Percentiles rank a stretch among this genome's conserved stretches.
Conservation (phyloP, 331 rosid genomes). For the Spiraea crenata region DNA sequence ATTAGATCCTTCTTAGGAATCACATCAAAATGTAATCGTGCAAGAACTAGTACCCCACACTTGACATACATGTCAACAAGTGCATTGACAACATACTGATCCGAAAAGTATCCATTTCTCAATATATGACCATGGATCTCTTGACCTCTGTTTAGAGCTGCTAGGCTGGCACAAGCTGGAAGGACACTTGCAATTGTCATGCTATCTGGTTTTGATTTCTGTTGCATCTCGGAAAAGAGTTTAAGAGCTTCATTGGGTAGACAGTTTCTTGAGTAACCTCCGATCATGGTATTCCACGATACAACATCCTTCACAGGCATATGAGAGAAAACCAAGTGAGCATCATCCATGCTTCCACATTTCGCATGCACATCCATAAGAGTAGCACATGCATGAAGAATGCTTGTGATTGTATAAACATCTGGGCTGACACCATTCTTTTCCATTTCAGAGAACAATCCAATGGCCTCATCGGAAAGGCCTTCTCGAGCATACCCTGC, state of each 20-base stretch:
- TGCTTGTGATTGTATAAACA: conserved; percentile 52
- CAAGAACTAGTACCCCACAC: conserved; percentile 62
- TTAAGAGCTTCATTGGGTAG: conserved; percentile 70
- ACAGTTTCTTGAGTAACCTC: conserved; percentile 64
- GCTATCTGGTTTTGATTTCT: conserved; percentile 47
- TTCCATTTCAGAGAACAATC: conserved; percentile 53
- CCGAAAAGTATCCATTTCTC: conserved; percentile 51
- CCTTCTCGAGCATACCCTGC: conserved; percentile 61
- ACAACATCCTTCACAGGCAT: conserved; percentile 49
- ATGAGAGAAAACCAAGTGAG: conserved; percentile 51
- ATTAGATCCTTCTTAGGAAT: conserved; percentile 58
- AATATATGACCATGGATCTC: conserved; percentile 64
- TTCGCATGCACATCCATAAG: conserved; percentile 84
- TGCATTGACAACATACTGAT: conserved; percentile 51
- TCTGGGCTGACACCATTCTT: conserved; percentile 42
- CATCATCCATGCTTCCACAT: conserved; percentile 77
- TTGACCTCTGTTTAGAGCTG: conserved; percentile 69
- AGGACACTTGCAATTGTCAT: conserved; percentile 61
- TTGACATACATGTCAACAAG: conserved; percentile 78
- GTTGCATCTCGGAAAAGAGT: conserved; percentile 55
- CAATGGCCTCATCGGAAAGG: conserved; percentile 43
- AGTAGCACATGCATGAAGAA: conserved; percentile 74
- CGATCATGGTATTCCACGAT: conserved; percentile 76
- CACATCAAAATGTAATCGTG: conserved; percentile 45
- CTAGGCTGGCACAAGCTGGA: conserved; percentile 77